phyloP scores from a whole-genome alignment of 169 alveolate genomes.

The Plasmodium knowlesi region DNA sequence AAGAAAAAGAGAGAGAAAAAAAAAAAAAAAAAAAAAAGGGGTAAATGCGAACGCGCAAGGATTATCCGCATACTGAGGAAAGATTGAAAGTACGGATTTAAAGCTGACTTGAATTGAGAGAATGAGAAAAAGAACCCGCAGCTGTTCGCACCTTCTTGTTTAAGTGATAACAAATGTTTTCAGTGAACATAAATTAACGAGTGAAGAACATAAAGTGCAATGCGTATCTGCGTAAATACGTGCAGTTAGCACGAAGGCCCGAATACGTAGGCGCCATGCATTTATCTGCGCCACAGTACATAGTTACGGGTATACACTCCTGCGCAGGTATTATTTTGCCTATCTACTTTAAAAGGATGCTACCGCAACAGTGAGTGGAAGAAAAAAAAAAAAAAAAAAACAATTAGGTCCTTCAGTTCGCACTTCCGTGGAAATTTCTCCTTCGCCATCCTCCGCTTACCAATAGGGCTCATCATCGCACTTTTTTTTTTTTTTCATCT shows the following conservation, averaged over 20 bases:
- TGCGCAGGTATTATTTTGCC: background rate
- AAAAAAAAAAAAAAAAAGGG: background rate
- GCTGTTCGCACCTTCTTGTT: background rate
- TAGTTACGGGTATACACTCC: background rate
- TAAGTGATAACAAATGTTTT: background rate
- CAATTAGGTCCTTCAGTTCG: too few species aligned
- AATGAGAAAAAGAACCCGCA: background rate
- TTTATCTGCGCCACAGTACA: background rate
- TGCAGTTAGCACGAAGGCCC: background rate
- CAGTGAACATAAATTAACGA: background rate
- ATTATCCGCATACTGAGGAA: background rate
- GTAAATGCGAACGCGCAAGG: background rate
- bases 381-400: too few species aligned
- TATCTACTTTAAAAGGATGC: background rate
- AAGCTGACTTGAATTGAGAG: background rate
- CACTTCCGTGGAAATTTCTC: too few species aligned
- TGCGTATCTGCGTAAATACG: background rate
- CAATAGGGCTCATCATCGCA: too few species aligned
- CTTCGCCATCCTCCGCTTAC: too few species aligned
- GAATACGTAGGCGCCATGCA: background rate
- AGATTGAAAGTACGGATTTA: background rate
- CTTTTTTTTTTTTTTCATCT: too few species aligned
- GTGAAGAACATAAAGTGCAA: background rate
- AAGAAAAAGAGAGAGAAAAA: background rate
- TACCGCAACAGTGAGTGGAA: too few species aligned